phyloP scores from a whole-genome alignment of 176 grass and related monocot species.

The Oryza nivara region DNA sequence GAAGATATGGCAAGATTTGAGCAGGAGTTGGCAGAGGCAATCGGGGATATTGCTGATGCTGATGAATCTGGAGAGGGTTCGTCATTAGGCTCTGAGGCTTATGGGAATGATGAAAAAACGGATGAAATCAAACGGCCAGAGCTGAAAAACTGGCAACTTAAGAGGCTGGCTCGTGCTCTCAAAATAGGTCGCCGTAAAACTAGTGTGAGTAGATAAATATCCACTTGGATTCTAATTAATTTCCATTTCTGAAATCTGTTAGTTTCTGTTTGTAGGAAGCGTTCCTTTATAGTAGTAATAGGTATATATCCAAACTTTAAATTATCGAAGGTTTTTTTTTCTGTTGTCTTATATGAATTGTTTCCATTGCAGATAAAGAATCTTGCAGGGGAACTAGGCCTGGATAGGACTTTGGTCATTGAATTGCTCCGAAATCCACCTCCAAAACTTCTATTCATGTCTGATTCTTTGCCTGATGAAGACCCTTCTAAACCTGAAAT shows the following conservation, averaged over 20 bases:
- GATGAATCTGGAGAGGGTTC: conserved; percentile 41
- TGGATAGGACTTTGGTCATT: conserved; percentile 81
- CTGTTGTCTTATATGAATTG: conserved; percentile 19
- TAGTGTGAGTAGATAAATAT: conserved; percentile 59
- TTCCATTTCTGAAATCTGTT: conserved; percentile 1
- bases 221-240: neutral
- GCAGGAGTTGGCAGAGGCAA: conserved; percentile 72
- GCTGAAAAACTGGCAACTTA: conserved; percentile 86
- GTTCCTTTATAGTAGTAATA: conserved; percentile 13
- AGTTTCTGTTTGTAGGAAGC: neutral
- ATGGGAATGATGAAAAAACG: conserved; percentile 35
- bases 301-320: conserved; percentile 13
- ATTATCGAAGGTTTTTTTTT: neutral
- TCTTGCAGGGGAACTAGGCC: conserved; percentile 77
- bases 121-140: conserved; percentile 31
- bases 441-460: conserved; percentile 85
- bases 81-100: neutral
- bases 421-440: conserved; percentile 91
- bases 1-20: conserved; percentile 82
- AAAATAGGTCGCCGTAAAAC: conserved; percentile 81
- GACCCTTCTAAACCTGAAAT: conserved; percentile 51
- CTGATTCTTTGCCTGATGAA: conserved; percentile 88
- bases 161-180: conserved; percentile 71
- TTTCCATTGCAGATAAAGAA: conserved; percentile 74
- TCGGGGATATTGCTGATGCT: conserved; percentile 45